A percentile compares a stretch with the other conserved stretches of the same genome.
Conservation (phyloP, 495 filamentous ascomycete species). For the Penicillium soppii region DNA sequence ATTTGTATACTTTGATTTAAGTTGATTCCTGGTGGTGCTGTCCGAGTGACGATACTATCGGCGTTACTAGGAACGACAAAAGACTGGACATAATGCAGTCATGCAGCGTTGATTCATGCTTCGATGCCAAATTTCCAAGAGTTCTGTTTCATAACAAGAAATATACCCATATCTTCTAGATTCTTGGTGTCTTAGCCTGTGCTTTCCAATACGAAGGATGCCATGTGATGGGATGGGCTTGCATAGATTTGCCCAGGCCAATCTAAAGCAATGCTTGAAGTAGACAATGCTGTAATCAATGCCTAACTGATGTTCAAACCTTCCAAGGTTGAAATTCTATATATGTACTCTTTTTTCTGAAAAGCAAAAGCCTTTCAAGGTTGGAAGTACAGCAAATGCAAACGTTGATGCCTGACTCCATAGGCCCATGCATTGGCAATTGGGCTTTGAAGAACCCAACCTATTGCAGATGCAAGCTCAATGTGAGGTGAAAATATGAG, state of each 20-base stretch:
- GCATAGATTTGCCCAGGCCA: background rate
- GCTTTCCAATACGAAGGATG: background rate
- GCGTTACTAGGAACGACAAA: slow-evolving; percentile 23
- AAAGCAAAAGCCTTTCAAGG: background rate
- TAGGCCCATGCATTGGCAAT: slow-evolving; percentile 4
- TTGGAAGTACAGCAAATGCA: slow-evolving; percentile 7
- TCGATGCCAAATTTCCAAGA: slow-evolving; percentile 2
- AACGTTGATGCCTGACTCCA: slow-evolving; percentile 22
- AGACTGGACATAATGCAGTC: slow-evolving; percentile 24
- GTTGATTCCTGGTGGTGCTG: slow-evolving; percentile 2
- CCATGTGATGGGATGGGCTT: background rate
- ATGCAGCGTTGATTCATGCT: slow-evolving; percentile 22
- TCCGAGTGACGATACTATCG: slow-evolving; percentile 11
- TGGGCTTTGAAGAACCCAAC: slow-evolving; percentile 13
- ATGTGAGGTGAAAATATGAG: too few relatives aligned
- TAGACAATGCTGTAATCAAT: background rate
- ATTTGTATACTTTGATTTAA: slow-evolving; percentile 14
- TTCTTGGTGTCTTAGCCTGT: background rate
- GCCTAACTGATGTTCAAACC: background rate
- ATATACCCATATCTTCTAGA: slow-evolving; percentile 1
- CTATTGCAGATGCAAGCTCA: background rate
- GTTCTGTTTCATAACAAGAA: slow-evolving; percentile 1
- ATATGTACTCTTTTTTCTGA: background rate
- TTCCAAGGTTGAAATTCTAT: background rate
- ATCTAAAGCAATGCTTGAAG: background rate